These are phyloP conservation scores for Psophocarpus tetragonolobus DNA, from an alignment of 306 rosid genomes.

Conservation along the genomic window DNA sequence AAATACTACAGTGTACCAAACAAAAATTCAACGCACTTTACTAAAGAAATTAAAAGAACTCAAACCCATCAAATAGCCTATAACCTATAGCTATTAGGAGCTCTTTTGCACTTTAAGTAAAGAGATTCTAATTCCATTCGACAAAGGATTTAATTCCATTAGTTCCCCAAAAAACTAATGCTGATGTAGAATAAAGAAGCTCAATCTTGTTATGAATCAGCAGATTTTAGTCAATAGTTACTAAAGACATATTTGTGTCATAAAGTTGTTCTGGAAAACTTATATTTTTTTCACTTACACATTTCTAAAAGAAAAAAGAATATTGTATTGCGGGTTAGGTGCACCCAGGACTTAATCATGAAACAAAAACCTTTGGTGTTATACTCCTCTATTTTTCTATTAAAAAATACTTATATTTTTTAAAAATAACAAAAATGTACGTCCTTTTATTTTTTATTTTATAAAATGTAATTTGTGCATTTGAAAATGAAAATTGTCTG, in stretches of 20 bases:
- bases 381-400: too few relatives aligned
- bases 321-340: too few relatives aligned
- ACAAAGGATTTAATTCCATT: neutral
- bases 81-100: conserved; percentile 2
- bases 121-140: neutral
- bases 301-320: too few relatives aligned
- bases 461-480: neutral
- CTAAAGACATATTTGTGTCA: too few relatives aligned
- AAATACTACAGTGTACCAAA: neutral
- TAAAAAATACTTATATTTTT: too few relatives aligned
- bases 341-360: too few relatives aligned
- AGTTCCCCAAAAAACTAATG: neutral
- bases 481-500: neutral
- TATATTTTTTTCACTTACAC: neutral
- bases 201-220: too few relatives aligned
- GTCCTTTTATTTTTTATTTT: conserved; percentile 8
- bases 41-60: conserved; percentile 2
- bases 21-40: conserved; percentile 26
- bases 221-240: too few relatives aligned
- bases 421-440: too few relatives aligned
- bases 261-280: too few relatives aligned
- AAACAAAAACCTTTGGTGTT: too few relatives aligned
- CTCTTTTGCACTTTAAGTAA: conserved; percentile 16
- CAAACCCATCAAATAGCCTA: neutral
- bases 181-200: too few relatives aligned